These are phyloP conservation scores for Glycine tomentella DNA, from an alignment of 306 rosid species.

Conservation along the genomic window DNA sequence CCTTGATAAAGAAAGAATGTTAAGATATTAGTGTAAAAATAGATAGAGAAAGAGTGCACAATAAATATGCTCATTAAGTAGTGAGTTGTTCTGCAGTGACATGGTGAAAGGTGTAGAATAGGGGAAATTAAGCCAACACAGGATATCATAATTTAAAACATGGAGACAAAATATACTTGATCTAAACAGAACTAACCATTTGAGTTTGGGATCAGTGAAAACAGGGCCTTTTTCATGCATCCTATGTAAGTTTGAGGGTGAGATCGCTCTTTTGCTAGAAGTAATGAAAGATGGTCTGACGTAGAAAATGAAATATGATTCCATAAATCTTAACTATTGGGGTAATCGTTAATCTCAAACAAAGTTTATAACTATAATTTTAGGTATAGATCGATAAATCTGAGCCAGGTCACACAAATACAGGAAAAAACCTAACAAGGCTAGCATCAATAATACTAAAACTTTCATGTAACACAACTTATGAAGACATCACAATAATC, in stretches of 20 bases:
- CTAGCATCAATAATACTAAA: neutral
- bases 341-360: conserved; percentile 25
- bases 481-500: neutral
- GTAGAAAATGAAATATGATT: conserved; percentile 38
- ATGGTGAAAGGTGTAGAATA: no score
- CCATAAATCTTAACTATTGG: conserved; percentile 31
- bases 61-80: neutral
- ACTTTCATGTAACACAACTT: neutral
- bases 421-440: neutral
- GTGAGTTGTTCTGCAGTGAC: neutral
- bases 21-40: neutral
- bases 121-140: no score
- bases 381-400: neutral
- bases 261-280: conserved; percentile 79
- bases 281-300: conserved; percentile 89
- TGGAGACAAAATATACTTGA: no score
- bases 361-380: conserved; percentile 15
- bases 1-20: no score
- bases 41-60: neutral
- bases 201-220: conserved; percentile 92
- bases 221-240: conserved; percentile 99
- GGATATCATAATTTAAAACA: no score
- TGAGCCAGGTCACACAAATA: conserved; percentile 16
- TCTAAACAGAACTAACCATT: conserved; percentile 77
- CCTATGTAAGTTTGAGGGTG: conserved; percentile 95